Conservation (phyloP, 2,329 filamentous ascomycete genomes). For the Lachnum nothofagi region DNA sequence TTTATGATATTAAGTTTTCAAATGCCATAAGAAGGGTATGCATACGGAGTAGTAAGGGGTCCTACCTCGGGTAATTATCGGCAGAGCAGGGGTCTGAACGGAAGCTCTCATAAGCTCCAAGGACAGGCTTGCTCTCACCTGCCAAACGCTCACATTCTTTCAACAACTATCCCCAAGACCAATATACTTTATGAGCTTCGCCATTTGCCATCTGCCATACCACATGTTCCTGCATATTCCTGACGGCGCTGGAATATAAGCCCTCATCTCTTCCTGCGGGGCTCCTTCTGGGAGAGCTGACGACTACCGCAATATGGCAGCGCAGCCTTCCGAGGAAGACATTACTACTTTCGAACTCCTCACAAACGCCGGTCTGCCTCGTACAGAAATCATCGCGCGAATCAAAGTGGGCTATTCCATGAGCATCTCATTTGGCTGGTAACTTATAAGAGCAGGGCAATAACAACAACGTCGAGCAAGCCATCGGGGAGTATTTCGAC, state of each 20-base stretch:
- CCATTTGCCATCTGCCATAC: too few species aligned
- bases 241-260: neutral
- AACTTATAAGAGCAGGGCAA: constrained; percentile 37
- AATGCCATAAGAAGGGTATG: too few species aligned
- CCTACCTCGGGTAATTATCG: too few species aligned
- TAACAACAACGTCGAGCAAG: constrained; percentile 43
- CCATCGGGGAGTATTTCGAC: constrained; percentile 47
- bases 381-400: constrained; percentile 24
- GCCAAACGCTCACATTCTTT: neutral
- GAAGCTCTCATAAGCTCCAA: neutral
- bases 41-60: too few species aligned
- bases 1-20: too few species aligned
- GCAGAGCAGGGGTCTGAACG: too few species aligned
- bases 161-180: neutral
- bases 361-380: constrained; percentile 12
- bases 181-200: neutral
- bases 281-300: constrained; percentile 1
- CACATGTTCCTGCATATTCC: neutral
- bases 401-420: constrained; percentile 20
- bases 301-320: constrained; percentile 19
- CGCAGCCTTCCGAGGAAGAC: constrained; percentile 23
- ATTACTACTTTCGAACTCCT: constrained; percentile 19
- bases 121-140: neutral
- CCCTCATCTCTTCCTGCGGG: neutral
- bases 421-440: neutral